Evolutionary conservation across 1,139 yeast species (phyloP).

Genomic region (Saccharomycopsis crataegensis): DNA sequence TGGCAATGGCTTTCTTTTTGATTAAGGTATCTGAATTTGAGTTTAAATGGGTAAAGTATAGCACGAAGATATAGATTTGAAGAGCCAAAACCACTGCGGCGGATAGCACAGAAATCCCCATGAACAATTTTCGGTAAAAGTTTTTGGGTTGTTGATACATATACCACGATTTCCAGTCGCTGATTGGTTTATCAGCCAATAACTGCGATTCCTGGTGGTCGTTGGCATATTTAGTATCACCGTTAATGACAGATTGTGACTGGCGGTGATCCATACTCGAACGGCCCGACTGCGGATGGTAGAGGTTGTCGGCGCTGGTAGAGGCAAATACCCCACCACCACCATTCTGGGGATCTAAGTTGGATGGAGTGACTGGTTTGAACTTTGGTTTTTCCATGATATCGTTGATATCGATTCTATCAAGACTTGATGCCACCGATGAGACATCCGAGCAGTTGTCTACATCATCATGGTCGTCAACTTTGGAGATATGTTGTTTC

Average conservation of each 20-base stretch:
- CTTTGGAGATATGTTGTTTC: no score
- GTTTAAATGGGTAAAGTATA: constrained; percentile 11
- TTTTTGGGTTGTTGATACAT: constrained; percentile 3
- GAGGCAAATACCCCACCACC: no score
- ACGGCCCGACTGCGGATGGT: no score
- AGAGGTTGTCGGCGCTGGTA: no score
- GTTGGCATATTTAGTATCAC: background rate
- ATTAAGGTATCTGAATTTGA: constrained; percentile 3
- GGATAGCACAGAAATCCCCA: constrained; percentile 14
- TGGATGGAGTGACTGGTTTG: background rate
- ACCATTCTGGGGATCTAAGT: no score
- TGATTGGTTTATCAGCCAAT: background rate
- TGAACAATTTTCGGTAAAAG: constrained; percentile 7
- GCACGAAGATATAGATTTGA: constrained; percentile 14
- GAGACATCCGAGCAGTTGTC: background rate
- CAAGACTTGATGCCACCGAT: constrained; percentile 9
- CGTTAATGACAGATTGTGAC: background rate
- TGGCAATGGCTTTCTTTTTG: constrained; percentile 23
- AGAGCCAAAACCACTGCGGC: constrained; percentile 14
- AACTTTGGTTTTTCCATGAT: constrained; percentile 8
- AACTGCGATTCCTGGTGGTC: no score
- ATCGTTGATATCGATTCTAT: constrained; percentile 10
- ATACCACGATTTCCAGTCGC: constrained; percentile 16
- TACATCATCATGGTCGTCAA: no score
- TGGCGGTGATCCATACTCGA: background rate